Conservation (phyloP, 441 rosid genomes). For the Metrosideros polymorpha region DNA sequence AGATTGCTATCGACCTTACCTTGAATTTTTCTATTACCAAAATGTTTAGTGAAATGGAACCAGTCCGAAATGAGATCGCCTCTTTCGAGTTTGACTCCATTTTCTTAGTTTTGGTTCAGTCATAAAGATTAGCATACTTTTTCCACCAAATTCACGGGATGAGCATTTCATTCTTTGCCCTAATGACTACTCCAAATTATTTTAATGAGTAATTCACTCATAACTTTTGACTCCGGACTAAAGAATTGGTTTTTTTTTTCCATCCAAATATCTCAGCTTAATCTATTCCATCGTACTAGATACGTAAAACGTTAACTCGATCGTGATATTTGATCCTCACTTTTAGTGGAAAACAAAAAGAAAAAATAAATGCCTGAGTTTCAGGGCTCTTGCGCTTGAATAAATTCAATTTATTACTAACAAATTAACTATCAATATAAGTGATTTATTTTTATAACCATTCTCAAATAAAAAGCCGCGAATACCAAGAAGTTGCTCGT, state of each 20-base stretch:
- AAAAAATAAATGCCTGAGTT: background rate
- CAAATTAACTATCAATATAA: background rate
- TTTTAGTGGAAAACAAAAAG: too few species aligned
- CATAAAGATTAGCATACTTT: background rate
- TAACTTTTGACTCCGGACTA: background rate
- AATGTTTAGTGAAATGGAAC: too few species aligned
- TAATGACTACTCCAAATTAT: background rate
- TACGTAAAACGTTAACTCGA: background rate
- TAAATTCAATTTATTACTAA: background rate
- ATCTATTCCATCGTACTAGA: background rate
- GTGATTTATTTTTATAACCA: background rate
- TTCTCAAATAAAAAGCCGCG: background rate
- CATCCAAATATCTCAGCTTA: background rate
- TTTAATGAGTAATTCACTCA: background rate
- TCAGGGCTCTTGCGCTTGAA: background rate
- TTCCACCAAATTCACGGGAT: background rate
- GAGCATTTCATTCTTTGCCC: background rate
- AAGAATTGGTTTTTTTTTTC: background rate
- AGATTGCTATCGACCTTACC: too few species aligned
- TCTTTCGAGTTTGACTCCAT: background rate
- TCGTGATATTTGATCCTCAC: background rate
- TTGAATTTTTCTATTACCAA: too few species aligned
- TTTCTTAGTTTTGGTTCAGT: background rate
- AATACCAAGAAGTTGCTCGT: background rate
- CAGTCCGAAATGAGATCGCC: too few species aligned